Base-by-base conservation (phyloP, 257 asterid species). In the Striga asiatica region DNA sequence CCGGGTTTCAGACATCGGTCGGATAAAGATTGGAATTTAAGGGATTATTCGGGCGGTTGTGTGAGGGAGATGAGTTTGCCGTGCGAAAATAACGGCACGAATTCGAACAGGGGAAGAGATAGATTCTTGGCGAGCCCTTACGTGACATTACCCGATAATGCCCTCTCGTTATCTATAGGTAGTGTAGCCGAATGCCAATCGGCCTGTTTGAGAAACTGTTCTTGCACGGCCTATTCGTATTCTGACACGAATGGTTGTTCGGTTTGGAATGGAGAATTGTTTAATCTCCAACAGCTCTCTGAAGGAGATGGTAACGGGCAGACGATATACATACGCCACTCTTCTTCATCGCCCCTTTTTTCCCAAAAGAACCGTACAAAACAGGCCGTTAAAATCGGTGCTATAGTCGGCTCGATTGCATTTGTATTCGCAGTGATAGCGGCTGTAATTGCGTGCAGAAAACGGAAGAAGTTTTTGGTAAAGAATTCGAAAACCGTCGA, bases 21-120 rank as follows among this genome's bases (percentile, higher is more conserved):
- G 0, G 54, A 54, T 4, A 6, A 18, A 41, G 77, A 64, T 50
- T 80, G 87, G 87, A 19, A 6, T n/a, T 69, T 74, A 71, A 58
- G 16, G 1, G 83, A 76, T 77, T 70, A 56, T 56, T 80, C 84
- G 0, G 79, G 72, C 62, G 88, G 84, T 1, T 76, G 87, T 59
- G 71, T 62, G 43, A 66, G 78, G 11, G 77, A 67, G 37, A n/a
- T 38, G 16, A 28, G 51, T 3, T 60, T 73, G 72, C 57, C 63
- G 29, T 79, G 83, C 53, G 70, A 13, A 70, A 50, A 20, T 49
- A 67, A 54, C 39, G 57, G 50, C 27, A 42, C 54, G 29, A 32
- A 43, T 41, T 35, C 71, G 14, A 61, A 35, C 22, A 62, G 58
- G 60, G 58, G 69, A 58, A 49, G 48, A 42, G 78, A 74, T 52